These are phyloP conservation scores for Protomyces inundatus DNA, from an alignment of 1,139 yeast genomes.

Conservation along the genomic window DNA sequence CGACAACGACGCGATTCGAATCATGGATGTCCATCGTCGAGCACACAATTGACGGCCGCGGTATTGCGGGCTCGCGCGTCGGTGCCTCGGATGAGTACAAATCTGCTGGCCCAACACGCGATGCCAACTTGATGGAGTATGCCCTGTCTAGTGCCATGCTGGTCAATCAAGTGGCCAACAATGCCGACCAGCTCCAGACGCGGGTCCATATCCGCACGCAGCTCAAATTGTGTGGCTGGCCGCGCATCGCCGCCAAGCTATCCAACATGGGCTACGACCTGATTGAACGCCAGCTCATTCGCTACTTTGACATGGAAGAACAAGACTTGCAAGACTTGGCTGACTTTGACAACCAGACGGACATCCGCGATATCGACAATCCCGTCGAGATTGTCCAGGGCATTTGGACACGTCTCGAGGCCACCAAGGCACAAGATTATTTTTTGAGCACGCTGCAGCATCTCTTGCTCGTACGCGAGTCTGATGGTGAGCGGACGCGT, in stretches of 20 bases:
- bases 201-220: conserved; percentile 74
- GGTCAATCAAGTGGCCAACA: conserved; percentile 64
- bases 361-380: conserved; percentile 45
- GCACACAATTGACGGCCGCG: conserved; percentile 76
- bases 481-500: conserved; percentile 59
- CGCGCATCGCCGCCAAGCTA: conserved; percentile 58
- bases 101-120: conserved; percentile 56
- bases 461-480: conserved; percentile 52
- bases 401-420: conserved; percentile 65
- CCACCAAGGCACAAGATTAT: conserved; percentile 62
- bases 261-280: conserved; percentile 57
- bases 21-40: conserved; percentile 78
- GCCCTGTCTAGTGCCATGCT: conserved; percentile 72
- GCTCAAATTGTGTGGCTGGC: conserved; percentile 69
- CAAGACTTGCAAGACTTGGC: conserved; percentile 49
- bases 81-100: conserved; percentile 89
- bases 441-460: conserved; percentile 79
- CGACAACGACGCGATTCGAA: conserved; percentile 64
- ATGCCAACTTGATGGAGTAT: conserved; percentile 72
- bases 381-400: conserved; percentile 67
- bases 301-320: conserved; percentile 67
- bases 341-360: conserved; percentile 48
- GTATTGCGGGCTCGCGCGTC: conserved; percentile 81
- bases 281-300: conserved; percentile 60
- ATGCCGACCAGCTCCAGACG: conserved; percentile 59